Percentiles rank a stretch among this genome's conserved stretches.
Evolutionary conservation across 208 protist species (phyloP).

Genomic region (Acanthamoeba castellanii): DNA sequence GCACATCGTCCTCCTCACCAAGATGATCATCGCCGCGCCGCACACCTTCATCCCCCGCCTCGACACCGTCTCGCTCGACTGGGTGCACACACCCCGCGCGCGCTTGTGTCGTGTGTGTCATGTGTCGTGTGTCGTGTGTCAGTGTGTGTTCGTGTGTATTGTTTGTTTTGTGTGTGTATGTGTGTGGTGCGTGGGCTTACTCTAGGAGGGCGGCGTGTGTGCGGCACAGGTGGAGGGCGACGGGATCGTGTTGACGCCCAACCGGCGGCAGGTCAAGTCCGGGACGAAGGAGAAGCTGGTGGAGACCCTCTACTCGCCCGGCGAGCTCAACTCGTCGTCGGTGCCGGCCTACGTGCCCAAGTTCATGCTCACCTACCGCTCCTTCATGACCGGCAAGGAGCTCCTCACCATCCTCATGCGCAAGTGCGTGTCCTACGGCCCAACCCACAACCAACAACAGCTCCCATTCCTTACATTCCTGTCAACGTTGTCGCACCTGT

Average conservation of each 20-base stretch:
- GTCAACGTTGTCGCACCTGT: no score
- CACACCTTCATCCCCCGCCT: not conserved
- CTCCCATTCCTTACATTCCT: no score
- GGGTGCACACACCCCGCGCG: not conserved
- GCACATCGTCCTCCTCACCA: not conserved
- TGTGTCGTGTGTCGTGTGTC: no score
- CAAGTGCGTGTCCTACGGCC: not conserved
- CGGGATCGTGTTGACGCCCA: constrained; percentile 1
- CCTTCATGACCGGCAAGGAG: constrained; percentile 58
- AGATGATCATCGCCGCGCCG: not conserved
- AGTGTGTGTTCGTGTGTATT: no score
- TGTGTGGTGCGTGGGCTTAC: not conserved
- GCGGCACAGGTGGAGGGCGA: not conserved
- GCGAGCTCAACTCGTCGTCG: constrained; percentile 55
- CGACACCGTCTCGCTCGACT: constrained; percentile 27
- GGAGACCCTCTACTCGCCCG: constrained; percentile 20
- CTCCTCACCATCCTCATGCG: constrained; percentile 2
- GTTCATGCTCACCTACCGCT: constrained; percentile 58
- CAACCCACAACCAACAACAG: no score
- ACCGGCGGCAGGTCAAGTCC: constrained; percentile 53
- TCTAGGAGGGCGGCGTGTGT: no score
- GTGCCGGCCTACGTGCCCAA: constrained; percentile 62
- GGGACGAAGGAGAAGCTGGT: constrained; percentile 50
- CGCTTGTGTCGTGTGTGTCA: not conserved
- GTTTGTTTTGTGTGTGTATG: no score